Evolutionary conservation across 2,329 filamentous ascomycete genomes (phyloP).

Genomic region (Monosporascus sp.): DNA sequence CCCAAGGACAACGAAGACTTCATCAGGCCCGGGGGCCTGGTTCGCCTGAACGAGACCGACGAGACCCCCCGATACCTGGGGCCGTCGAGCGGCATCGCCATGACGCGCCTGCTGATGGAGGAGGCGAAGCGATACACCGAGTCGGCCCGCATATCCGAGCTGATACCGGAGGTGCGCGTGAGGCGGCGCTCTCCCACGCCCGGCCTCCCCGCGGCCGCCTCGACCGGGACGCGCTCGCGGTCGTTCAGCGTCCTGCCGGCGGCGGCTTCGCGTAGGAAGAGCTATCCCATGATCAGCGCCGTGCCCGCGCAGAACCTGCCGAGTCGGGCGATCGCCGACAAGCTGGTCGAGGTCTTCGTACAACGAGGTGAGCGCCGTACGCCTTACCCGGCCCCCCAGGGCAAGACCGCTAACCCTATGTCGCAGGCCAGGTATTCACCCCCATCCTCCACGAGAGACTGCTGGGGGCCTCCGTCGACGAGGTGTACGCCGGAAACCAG

Average conservation of each 20-base stretch:
- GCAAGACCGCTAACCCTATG: conserved; percentile 14
- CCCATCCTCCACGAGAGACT: conserved; percentile 81
- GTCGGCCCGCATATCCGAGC: conserved; percentile 83
- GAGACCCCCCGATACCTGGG: conserved; percentile 86
- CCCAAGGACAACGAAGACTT: conserved; percentile 75
- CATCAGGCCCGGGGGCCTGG: conserved; percentile 78
- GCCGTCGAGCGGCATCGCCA: conserved; percentile 90
- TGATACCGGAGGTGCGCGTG: conserved; percentile 70
- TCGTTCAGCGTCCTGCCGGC: conserved; percentile 48
- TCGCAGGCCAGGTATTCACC: conserved; percentile 76
- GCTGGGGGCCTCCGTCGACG: conserved; percentile 70
- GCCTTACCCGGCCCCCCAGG: not conserved
- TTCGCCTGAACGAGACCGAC: conserved; percentile 78
- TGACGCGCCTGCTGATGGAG: conserved; percentile 92
- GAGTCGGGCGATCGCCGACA: conserved; percentile 66
- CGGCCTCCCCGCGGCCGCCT: not conserved
- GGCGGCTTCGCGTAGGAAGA: conserved; percentile 64
- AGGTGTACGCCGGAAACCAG: conserved; percentile 69
- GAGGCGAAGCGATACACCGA: conserved; percentile 91
- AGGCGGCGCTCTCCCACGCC: conserved; percentile 42
- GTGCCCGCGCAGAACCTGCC: conserved; percentile 74
- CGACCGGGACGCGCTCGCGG: conserved; percentile 53
- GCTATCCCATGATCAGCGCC: conserved; percentile 85
- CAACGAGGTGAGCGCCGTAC: conserved; percentile 59
- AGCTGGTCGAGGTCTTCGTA: conserved; percentile 78